Evolutionary conservation across 306 rosid genomes (phyloP).

Genomic region (Gleditsia sinensis): DNA sequence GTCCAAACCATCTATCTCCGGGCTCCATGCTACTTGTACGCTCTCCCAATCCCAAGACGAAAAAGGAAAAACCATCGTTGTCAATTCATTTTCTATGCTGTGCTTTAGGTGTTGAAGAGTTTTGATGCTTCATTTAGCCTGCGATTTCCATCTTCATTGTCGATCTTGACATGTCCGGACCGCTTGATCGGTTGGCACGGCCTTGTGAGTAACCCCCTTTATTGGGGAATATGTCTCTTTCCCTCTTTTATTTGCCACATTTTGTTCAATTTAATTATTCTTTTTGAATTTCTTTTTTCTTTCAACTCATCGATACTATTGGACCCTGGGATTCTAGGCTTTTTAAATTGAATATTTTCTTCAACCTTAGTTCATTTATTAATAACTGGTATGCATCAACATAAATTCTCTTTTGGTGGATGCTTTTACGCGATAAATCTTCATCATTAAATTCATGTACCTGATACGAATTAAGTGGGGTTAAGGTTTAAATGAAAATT

Average conservation of each 20-base stretch:
- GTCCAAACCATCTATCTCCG: not conserved
- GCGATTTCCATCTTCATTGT: not conserved
- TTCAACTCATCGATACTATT: no score
- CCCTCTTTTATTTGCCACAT: not conserved
- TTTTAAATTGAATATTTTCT: not conserved
- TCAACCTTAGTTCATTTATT: not conserved
- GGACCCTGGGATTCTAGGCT: conserved; percentile 7
- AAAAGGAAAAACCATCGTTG: not conserved
- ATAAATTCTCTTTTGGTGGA: not conserved
- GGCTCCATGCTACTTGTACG: not conserved
- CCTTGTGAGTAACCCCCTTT: conserved; percentile 53
- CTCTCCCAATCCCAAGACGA: not conserved
- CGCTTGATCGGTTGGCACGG: conserved; percentile 56
- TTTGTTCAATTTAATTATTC: conserved; percentile 1
- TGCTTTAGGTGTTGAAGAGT: no score
- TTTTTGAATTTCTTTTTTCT: not conserved
- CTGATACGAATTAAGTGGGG: not conserved
- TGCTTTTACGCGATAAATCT: not conserved
- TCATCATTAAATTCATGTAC: not conserved
- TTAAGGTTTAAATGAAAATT: not conserved
- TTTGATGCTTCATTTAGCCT: conserved; percentile 1
- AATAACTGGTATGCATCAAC: not conserved
- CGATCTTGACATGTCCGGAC: conserved; percentile 52
- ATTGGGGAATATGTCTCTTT: not conserved
- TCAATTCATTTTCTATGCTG: not conserved